Evolutionary conservation across 2,329 filamentous ascomycete species (phyloP).

Genomic region (Bertia moriformis): DNA sequence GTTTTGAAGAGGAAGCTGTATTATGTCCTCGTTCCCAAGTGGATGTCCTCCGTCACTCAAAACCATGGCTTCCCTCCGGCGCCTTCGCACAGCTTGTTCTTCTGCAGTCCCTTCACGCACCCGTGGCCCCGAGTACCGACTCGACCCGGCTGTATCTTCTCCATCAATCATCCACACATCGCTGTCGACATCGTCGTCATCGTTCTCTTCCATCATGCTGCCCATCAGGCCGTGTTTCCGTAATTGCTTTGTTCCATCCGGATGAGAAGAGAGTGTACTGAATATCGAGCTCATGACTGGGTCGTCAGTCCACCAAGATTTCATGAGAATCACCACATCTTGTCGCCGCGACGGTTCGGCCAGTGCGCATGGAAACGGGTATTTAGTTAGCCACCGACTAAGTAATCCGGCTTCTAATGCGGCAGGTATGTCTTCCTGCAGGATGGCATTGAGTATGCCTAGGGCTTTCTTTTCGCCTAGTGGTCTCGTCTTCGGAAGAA

Average conservation of each 20-base stretch:
- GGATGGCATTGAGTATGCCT: neutral
- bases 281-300: neutral
- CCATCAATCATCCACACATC: slow-evolving; percentile 1
- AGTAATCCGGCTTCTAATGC: neutral
- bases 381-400: neutral
- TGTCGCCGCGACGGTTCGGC: neutral
- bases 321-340: neutral
- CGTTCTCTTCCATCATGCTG: slow-evolving; percentile 1
- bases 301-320: slow-evolving; percentile 1
- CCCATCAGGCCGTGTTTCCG: neutral
- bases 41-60: slow-evolving; percentile 1
- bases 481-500: neutral
- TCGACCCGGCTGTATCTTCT: slow-evolving; percentile 1
- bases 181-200: neutral
- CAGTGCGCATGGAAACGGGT: neutral
- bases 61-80: slow-evolving; percentile 1
- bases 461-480: slow-evolving; percentile 1
- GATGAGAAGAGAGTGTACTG: neutral
- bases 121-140: neutral
- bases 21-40: neutral
- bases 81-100: neutral
- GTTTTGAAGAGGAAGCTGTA: neutral
- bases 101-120: neutral
- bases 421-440: neutral
- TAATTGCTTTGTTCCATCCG: neutral